Conservation (phyloP, 2,329 filamentous ascomycete species). For the Talaromyces sp. region DNA sequence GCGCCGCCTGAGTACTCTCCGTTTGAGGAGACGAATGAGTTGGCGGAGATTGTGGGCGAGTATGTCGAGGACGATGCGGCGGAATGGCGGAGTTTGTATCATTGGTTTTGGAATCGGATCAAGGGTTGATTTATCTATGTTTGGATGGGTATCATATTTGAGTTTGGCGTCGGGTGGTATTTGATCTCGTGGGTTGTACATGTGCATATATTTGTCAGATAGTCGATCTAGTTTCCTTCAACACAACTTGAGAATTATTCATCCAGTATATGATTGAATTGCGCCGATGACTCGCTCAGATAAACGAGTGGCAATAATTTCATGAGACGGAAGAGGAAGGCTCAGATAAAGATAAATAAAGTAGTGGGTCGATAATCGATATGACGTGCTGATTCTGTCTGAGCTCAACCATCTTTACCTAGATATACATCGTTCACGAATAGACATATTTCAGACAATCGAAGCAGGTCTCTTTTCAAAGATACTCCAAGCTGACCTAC, state of each 20-base stretch:
- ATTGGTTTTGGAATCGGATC: constrained; percentile 38
- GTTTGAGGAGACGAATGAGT: constrained; percentile 37
- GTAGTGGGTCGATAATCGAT: constrained; percentile 1
- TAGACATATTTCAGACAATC: too few species aligned
- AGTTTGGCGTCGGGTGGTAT: background rate
- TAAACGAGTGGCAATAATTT: background rate
- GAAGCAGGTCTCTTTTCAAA: too few species aligned
- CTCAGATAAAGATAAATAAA: background rate
- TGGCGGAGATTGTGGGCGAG: constrained; percentile 45
- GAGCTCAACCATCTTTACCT: background rate
- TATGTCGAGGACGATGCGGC: constrained; percentile 44
- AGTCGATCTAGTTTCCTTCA: background rate
- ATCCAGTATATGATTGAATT: background rate
- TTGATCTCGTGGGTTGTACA: background rate
- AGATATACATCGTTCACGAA: background rate
- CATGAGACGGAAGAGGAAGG: background rate
- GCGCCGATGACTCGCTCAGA: background rate
- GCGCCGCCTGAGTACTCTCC: constrained; percentile 18
- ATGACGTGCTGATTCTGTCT: constrained; percentile 4
- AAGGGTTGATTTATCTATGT: constrained; percentile 5
- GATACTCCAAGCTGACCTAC: too few species aligned
- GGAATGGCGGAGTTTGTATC: constrained; percentile 42
- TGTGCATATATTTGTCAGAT: background rate
- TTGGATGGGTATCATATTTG: background rate
- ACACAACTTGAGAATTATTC: background rate